Evolutionary conservation across 495 filamentous ascomycete species (phyloP).

Genomic region (Staphylotrichum longicolle): DNA sequence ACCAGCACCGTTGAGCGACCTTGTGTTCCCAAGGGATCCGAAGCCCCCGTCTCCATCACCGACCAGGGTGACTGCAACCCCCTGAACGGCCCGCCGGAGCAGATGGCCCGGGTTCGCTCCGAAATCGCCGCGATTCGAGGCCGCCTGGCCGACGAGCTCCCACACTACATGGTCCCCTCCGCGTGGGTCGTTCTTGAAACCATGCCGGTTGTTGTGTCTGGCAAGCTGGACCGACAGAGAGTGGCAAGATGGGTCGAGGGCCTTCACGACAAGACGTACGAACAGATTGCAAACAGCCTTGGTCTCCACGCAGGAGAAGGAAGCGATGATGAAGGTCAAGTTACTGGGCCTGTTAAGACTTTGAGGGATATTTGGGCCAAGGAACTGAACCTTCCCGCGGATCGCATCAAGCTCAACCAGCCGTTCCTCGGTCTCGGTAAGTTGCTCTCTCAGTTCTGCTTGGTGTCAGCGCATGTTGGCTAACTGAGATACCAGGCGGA

Average conservation of each 20-base stretch:
- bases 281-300: slow-evolving; percentile 19
- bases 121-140: slow-evolving; percentile 19
- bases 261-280: slow-evolving; percentile 18
- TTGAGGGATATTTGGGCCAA: slow-evolving; percentile 24
- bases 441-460: not conserved
- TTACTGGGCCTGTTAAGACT: slow-evolving; percentile 14
- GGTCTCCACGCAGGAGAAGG: slow-evolving; percentile 13
- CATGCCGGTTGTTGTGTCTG: slow-evolving; percentile 51
- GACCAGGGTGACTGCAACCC: slow-evolving; percentile 7
- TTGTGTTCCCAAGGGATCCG: slow-evolving; percentile 35
- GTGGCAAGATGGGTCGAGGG: slow-evolving; percentile 23
- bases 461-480: not conserved
- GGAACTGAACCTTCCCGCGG: slow-evolving; percentile 21
- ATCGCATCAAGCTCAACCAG: slow-evolving; percentile 20
- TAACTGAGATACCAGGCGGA: slow-evolving; percentile 18
- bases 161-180: slow-evolving; percentile 55
- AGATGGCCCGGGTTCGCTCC: slow-evolving; percentile 13
- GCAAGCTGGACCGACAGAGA: slow-evolving; percentile 54
- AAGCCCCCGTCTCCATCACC: slow-evolving; percentile 10
- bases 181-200: slow-evolving; percentile 52
- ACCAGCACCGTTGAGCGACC: not conserved
- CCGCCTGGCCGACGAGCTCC: slow-evolving; percentile 26
- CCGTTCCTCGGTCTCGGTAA: slow-evolving; percentile 29
- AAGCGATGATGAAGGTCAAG: slow-evolving; percentile 11
- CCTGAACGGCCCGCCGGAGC: slow-evolving; percentile 15